Base-by-base conservation (phyloP, 495 filamentous ascomycete species). In the Tuber brumale region DNA sequence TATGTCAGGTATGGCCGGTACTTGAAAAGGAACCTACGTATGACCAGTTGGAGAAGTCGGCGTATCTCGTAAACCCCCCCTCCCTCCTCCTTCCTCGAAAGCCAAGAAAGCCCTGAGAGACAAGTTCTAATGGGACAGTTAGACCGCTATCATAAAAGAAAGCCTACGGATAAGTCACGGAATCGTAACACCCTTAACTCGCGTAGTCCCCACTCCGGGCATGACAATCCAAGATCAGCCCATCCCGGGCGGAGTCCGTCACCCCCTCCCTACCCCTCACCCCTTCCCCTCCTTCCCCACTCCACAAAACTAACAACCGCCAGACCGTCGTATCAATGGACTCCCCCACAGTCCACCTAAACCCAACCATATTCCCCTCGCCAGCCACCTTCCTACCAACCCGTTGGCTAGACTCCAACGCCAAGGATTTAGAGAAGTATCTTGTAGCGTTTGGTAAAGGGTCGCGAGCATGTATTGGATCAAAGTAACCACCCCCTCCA, bases 381-480 rank as follows among this genome's bases (percentile, higher is more conserved):
- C 84, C 84, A 3, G 61, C 83, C 31, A 79, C 37, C 0, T 88
- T 88, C 79, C 76, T 80, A 0, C 86, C 87, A 3, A 84, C 87
- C 41, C 84, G 87, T 43, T 89, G 86, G 86, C 61, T 85, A 21
- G 76, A 77, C 14, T 72, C 77, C 6, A 37, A 79, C 57, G 80
- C 81, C 0, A 82, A 84, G 46, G 72, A 76, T 21, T 81, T 87
- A 6, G 85, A 87, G 19, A 83, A 75, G 46, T 87, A 75, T 12
- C 70, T 79, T 9, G 78, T 79, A 27, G 0, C 78, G 1, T 79
- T 79, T 41, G 72, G 76, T 1, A 79, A 75, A 48, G 78, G 78
- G 5, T 1, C 76, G 2, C 69, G 78, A 12, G 35, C 46, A 35
- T 79, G 78, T 46, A 48, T 79, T 18, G 78, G 78, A 31, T 75